Evolutionary conservation across 306 rosid species (phyloP).

Genomic region (Urtica urens): DNA sequence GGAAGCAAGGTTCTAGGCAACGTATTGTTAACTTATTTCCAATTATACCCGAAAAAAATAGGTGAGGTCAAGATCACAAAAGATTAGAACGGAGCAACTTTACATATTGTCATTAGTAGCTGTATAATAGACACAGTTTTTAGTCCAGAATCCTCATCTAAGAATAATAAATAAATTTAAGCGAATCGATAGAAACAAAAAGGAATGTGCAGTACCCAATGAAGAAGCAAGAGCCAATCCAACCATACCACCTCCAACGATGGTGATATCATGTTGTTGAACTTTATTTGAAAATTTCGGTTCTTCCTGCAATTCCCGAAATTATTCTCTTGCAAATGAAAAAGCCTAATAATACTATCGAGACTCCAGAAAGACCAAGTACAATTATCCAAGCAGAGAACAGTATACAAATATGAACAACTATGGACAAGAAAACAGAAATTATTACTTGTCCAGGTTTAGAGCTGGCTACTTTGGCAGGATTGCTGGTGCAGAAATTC

Average conservation of each 20-base stretch:
- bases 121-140: too few relatives aligned
- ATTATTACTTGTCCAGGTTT: conserved; percentile 17
- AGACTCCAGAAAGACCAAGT: not conserved
- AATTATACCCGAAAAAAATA: too few relatives aligned
- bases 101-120: too few relatives aligned
- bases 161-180: too few relatives aligned
- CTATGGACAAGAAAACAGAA: conserved; percentile 25
- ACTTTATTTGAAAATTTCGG: conserved; percentile 17
- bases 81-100: too few relatives aligned
- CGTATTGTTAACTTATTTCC: too few relatives aligned
- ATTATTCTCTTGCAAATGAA: too few relatives aligned
- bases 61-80: too few relatives aligned
- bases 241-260: conserved; percentile 97
- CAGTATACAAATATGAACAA: not conserved
- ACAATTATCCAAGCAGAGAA: not conserved
- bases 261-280: conserved; percentile 71
- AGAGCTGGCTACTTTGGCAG: conserved; percentile 35
- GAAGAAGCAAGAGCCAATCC: conserved; percentile 91
- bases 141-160: too few relatives aligned
- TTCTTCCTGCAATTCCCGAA: conserved; percentile 40
- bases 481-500: conserved; percentile 29
- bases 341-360: conserved; percentile 17
- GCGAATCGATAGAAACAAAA: too few relatives aligned
- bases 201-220: conserved; percentile 64
- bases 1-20: too few relatives aligned